Evolutionary conservation across 1,284 basidiomycete species (phyloP), one percentile per base, ranked within the genome.

Genomic region (Ganoderma sinense): DNA sequence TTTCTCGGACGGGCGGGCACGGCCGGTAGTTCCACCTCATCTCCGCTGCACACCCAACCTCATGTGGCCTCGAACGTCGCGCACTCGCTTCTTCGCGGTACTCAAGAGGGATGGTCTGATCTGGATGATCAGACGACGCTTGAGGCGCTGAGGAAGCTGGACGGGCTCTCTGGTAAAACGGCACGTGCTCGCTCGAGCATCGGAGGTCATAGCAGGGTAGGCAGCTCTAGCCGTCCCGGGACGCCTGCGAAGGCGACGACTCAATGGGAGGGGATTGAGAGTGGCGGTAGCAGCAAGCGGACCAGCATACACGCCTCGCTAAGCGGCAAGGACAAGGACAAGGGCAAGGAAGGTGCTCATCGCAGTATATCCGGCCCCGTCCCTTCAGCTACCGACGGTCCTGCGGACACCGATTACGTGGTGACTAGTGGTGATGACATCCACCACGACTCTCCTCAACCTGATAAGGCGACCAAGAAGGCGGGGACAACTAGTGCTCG

Each of bases 101-200:
- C 91, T 7, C 90, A 95, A 75, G 94, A 95, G 79, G 94, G 94
- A 29, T 95, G 94, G 93, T 91, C 91, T 31, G 92, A 88, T 71
- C 84, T 94, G 74, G 92, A 94, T 77, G 94, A 97, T 76, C 92
- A 96, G 71, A 92, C 92, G 20, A 97, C 97, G 1, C 93, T 91
- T 4, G 96, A 98, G 78, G 96, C 96, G 4, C 85, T 99, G 62
- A 90, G 97, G 66, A 98, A 98, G 82, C 84, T 99, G 31, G 98
- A 99, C 77, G 97, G 97, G 0, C 81, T 99, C 16, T 89, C 91
- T 4, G 90, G 89, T 7, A 95, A 94, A 74, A 91, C 86, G 51
- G 88, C 91, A 23, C 87, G 89, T 70, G 78, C 78, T 60, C 77
- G 89, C 56, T 79, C 91, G 10, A 92, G 92, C 75, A 82, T 93